Conservation (phyloP, 176 grass and related monocot genomes). For the Oryza coarctata region DNA sequence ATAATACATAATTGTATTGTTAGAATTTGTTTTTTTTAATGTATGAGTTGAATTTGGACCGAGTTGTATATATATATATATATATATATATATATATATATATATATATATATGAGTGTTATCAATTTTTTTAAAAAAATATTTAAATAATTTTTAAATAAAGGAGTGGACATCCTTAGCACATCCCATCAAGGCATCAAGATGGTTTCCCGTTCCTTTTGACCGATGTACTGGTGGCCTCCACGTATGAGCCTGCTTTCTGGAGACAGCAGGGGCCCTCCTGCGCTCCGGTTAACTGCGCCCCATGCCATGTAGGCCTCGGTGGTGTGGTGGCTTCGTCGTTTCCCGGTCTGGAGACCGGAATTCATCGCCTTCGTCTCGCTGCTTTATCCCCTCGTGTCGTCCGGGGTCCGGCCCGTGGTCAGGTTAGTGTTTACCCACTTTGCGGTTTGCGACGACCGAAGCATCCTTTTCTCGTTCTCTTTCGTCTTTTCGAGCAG, state of each 20-base stretch:
- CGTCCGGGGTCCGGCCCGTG: too few relatives aligned
- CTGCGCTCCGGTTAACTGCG: neutral
- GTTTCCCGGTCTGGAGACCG: conserved; percentile 26
- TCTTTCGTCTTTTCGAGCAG: neutral
- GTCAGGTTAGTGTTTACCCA: neutral
- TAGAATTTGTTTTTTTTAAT: too few relatives aligned
- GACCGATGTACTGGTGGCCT: neutral
- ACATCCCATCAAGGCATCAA: too few relatives aligned
- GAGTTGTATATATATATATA: too few relatives aligned
- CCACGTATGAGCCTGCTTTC: neutral
- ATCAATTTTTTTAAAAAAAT: too few relatives aligned
- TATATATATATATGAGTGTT: too few relatives aligned
- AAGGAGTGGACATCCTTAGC: too few relatives aligned
- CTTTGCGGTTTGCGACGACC: neutral
- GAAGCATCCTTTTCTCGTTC: neutral
- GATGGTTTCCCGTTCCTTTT: too few relatives aligned
- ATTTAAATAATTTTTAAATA: too few relatives aligned
- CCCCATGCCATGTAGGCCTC: neutral
- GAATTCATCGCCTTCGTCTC: neutral
- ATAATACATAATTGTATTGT: too few relatives aligned
- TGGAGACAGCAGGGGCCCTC: neutral
- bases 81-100: too few relatives aligned
- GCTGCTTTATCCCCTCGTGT: neutral
- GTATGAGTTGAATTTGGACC: too few relatives aligned
- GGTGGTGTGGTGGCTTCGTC: neutral